phyloP scores from a whole-genome alignment of 257 asterid genomes.

The Primulina eburnea region DNA sequence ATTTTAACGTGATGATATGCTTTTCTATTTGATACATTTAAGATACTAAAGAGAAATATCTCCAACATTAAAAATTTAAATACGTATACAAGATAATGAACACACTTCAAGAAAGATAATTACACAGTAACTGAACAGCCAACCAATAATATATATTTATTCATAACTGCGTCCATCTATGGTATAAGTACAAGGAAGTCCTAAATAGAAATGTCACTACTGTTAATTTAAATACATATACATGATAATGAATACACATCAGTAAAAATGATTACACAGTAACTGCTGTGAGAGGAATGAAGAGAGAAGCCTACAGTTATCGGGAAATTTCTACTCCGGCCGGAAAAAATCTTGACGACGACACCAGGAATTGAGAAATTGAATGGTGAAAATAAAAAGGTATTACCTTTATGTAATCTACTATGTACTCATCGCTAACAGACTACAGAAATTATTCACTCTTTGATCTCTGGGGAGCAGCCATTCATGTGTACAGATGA shows the following conservation, averaged over 20 bases:
- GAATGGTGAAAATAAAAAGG: too few relatives aligned
- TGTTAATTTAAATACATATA: too few relatives aligned
- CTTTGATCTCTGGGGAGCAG: neutral
- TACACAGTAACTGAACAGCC: too few relatives aligned
- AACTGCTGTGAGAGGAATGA: neutral
- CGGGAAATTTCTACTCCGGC: neutral
- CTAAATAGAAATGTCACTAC: neutral
- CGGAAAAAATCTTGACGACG: neutral
- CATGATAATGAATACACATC: neutral
- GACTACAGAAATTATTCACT: neutral
- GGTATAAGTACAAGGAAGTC: neutral
- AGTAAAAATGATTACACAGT: neutral
- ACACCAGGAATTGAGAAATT: neutral
- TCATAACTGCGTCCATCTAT: neutral
- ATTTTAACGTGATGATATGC: too few relatives aligned
- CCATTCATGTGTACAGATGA: constrained; percentile 26
- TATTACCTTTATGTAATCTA: neutral
- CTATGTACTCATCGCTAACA: neutral
- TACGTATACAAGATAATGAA: too few relatives aligned
- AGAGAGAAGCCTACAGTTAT: neutral
- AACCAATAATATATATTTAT: too few relatives aligned
- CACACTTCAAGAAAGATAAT: too few relatives aligned
- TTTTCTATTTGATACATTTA: too few relatives aligned
- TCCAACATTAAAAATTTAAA: too few relatives aligned
- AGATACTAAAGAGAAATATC: too few relatives aligned